Base-by-base conservation (phyloP, 768 basidiomycete genomes). In the Sarcomyxa edulis region DNA sequence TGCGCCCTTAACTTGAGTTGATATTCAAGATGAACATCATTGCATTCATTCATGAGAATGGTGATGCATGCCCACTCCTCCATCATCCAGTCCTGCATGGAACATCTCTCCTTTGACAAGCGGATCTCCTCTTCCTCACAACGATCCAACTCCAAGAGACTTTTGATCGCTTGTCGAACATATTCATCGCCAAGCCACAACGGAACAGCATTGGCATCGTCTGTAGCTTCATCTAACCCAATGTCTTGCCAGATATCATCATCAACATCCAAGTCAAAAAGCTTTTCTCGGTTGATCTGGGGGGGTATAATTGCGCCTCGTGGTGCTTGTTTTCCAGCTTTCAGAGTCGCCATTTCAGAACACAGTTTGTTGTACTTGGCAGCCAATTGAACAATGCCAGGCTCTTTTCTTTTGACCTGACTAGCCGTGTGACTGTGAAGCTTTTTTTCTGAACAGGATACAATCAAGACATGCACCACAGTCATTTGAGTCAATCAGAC, bases 171-270 rank as follows among this genome's bases (percentile, higher is more conserved):
- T 15, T 40, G 12, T 14, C 39, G 16, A 22, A 40, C 24, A n/a
- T 14, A 12, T 10, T 40, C 21, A 25, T 25, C 6, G 15, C 19
- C 32, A 7, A 40, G n/a, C 39, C 39, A 40, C 8, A 20, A 15
- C 5, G 39, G 39, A 10, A 31, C 6, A 8, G 31, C 6, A 4
- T 9, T 15, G n/a, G 14, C 12, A 28, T 55, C 46, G n/a, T n/a
- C n/a, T n/a, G n/a, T n/a, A 11, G 46, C 45, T 15, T 59, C 56
- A 27, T 52, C 50, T 2, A 61, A 45, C 3, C 59, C 59, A 11
- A 52, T 20, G 26, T 59, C 56, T 32, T 59, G 51, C 51, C 55
- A 61, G 22, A 61, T 56, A 4, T 45, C 46, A 26, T 58, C 53
- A 46, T 60, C 55, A 3, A 60, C 48, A 39, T 61, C 53, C 0